These are phyloP conservation scores for Gryganskiella cystojenkinii DNA, from an alignment of 192 early-diverging fungal genomes.

Conservation along the genomic window DNA sequence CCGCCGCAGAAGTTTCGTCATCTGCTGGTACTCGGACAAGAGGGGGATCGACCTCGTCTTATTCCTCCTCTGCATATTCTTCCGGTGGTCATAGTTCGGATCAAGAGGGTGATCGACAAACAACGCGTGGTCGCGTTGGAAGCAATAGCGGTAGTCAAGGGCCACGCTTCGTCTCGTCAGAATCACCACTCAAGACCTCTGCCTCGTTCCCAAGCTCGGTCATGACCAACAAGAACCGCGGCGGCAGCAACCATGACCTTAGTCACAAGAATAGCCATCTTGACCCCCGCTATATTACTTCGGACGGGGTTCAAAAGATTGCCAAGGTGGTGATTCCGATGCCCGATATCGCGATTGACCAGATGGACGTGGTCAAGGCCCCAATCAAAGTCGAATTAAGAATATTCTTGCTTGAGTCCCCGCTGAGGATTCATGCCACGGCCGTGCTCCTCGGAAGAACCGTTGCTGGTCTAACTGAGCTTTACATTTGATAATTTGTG, in stretches of 20 bases:
- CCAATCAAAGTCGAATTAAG: slow-evolving; percentile 47
- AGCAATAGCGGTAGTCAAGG: too few relatives aligned
- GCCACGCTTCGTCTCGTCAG: slow-evolving; percentile 10
- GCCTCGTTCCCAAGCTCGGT: slow-evolving; percentile 30
- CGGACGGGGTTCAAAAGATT: slow-evolving; percentile 41
- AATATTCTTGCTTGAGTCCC: slow-evolving; percentile 37
- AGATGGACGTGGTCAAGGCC: slow-evolving; percentile 44
- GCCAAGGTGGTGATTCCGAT: slow-evolving; percentile 48
- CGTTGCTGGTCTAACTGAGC: slow-evolving; percentile 24
- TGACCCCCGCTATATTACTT: slow-evolving; percentile 46
- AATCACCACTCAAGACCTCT: slow-evolving; percentile 17
- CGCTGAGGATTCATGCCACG: slow-evolving; percentile 32
- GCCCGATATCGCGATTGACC: slow-evolving; percentile 49
- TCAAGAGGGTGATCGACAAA: slow-evolving; percentile 25
- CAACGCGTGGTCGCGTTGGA: slow-evolving; percentile 1
- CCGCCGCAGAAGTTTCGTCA: not conserved
- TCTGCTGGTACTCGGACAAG: not conserved
- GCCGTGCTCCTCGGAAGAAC: slow-evolving; percentile 34
- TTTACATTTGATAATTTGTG: slow-evolving; percentile 37
- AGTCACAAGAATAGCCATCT: not conserved
- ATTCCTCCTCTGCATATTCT: too few relatives aligned
- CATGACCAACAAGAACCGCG: too few relatives aligned
- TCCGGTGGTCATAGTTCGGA: slow-evolving; percentile 19
- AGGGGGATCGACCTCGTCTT: not conserved
- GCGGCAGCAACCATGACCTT: too few relatives aligned